phyloP scores from a whole-genome alignment of 306 rosid genomes.

The Nissolia schottii region DNA sequence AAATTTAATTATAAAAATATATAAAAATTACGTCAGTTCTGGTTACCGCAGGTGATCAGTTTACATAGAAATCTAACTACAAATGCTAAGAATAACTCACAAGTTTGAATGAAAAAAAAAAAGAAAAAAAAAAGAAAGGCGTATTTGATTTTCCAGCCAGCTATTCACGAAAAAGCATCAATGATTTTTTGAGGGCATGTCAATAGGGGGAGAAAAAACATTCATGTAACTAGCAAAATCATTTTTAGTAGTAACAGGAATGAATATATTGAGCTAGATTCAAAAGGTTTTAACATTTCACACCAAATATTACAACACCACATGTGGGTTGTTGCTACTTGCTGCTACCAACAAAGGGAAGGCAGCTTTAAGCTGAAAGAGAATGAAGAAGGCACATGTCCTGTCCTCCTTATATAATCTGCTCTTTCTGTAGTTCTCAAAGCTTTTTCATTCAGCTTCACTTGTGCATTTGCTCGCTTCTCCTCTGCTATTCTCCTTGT shows the following conservation, averaged over 20 bases:
- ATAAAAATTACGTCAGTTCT: no score
- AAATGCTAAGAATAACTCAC: not conserved
- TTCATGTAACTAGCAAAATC: not conserved
- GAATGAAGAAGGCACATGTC: conserved; percentile 78
- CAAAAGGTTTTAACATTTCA: conserved; percentile 17
- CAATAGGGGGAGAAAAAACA: not conserved
- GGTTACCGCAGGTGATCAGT: no score
- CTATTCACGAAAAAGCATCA: not conserved
- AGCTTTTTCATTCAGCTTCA: conserved; percentile 73
- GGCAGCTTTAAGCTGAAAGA: conserved; percentile 69
- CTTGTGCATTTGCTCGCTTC: conserved; percentile 74
- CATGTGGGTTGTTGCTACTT: not conserved
- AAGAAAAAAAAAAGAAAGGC: not conserved
- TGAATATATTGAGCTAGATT: conserved; percentile 10
- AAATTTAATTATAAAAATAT: no score
- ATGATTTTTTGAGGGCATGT: not conserved
- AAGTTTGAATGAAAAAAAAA: not conserved
- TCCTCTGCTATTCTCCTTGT: conserved; percentile 82
- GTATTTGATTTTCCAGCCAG: not conserved
- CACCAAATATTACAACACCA: not conserved
- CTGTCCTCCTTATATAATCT: conserved; percentile 82
- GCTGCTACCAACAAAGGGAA: conserved; percentile 79
- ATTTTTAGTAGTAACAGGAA: conserved; percentile 13
- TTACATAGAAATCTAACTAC: no score
- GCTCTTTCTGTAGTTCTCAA: conserved; percentile 69